Evolutionary conservation across 2,329 filamentous ascomycete species (phyloP).

Genomic region (Exophiala lecanii-corni): DNA sequence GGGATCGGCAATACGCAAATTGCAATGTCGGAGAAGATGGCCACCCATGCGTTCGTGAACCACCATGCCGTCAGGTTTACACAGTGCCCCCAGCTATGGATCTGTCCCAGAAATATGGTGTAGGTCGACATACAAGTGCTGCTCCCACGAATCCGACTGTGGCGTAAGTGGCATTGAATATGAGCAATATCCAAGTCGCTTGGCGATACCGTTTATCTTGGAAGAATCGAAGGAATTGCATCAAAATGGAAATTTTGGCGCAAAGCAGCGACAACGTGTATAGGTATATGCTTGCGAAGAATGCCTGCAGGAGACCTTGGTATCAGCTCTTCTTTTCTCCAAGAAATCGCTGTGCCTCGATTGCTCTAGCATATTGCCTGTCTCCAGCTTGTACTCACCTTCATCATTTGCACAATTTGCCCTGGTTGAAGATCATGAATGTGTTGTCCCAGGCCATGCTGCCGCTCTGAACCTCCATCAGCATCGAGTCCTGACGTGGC

Average conservation of each 20-base stretch:
- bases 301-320: not conserved
- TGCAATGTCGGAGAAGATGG: slow-evolving; percentile 56
- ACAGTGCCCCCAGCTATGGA: slow-evolving; percentile 35
- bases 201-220: slow-evolving; percentile 10
- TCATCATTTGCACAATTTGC: slow-evolving; percentile 14
- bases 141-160: slow-evolving; percentile 9
- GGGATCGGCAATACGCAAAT: slow-evolving; percentile 51
- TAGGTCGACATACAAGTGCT: slow-evolving; percentile 41
- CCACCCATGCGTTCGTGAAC: slow-evolving; percentile 53
- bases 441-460: slow-evolving; percentile 17
- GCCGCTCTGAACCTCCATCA: too few species aligned
- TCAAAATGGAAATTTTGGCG: slow-evolving; percentile 31
- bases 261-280: slow-evolving; percentile 33
- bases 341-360: too few species aligned
- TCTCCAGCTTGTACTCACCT: too few species aligned
- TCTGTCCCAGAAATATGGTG: slow-evolving; percentile 38
- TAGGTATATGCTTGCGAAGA: slow-evolving; percentile 28
- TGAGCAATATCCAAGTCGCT: slow-evolving; percentile 11
- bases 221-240: slow-evolving; percentile 34
- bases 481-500: too few species aligned
- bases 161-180: slow-evolving; percentile 11
- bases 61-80: slow-evolving; percentile 49
- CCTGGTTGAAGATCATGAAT: slow-evolving; percentile 10
- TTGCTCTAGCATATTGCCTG: too few species aligned
- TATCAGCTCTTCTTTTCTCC: too few species aligned